Percentiles rank a stretch among this genome's conserved stretches.
phyloP scores from a whole-genome alignment of 1,139 yeast genomes.

The Pichia sp. region DNA sequence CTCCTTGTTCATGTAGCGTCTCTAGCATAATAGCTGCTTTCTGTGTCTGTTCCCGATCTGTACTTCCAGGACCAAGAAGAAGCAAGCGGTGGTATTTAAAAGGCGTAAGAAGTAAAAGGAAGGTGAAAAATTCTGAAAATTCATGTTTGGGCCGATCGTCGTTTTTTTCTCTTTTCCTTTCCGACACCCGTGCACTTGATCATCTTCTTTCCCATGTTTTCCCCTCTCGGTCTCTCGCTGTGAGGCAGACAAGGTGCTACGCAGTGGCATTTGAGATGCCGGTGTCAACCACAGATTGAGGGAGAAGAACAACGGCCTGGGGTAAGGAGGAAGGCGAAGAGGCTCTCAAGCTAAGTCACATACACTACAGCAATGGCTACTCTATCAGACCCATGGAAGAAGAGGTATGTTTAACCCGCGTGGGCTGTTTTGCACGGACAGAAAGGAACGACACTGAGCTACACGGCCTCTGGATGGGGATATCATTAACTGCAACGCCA shows the following conservation, averaged over 20 bases:
- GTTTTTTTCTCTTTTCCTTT: too few relatives aligned
- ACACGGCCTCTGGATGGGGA: too few relatives aligned
- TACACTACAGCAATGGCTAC: slow-evolving; percentile 11
- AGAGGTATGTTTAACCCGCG: slow-evolving; percentile 2
- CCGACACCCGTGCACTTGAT: slow-evolving; percentile 4
- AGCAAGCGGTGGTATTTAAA: not conserved
- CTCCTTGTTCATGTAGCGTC: not conserved
- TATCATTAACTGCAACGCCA: too few relatives aligned
- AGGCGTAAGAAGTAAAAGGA: not conserved
- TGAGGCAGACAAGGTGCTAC: not conserved
- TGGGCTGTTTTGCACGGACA: too few relatives aligned
- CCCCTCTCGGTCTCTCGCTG: not conserved
- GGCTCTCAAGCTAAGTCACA: not conserved
- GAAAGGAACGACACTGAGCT: too few relatives aligned
- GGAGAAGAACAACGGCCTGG: not conserved
- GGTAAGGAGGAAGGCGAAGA: not conserved
- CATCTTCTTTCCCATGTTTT: not conserved
- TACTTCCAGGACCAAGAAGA: too few relatives aligned
- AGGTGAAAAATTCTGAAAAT: not conserved
- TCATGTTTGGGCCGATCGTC: slow-evolving; percentile 6
- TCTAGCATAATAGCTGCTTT: not conserved
- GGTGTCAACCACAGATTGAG: not conserved
- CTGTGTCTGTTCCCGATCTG: too few relatives aligned
- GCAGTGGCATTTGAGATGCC: not conserved
- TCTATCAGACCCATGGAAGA: slow-evolving; percentile 18